These are phyloP conservation scores for Macrotyloma uniflorum DNA, from an alignment of 306 rosid species.

Conservation along the genomic window DNA sequence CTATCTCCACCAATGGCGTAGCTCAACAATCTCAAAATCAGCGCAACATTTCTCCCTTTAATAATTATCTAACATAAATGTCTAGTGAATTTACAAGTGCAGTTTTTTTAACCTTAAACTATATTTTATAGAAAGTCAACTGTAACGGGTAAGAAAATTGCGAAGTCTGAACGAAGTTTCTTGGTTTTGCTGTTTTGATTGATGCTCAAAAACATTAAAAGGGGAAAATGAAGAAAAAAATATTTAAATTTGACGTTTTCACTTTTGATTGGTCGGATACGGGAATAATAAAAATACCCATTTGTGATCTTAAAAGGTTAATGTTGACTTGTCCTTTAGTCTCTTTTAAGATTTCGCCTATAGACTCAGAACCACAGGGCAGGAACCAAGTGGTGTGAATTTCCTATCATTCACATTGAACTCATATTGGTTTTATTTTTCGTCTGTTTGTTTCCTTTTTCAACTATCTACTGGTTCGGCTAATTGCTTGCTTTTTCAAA, in stretches of 20 bases:
- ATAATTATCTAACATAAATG: no score
- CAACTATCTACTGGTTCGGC: slow-evolving; percentile 6
- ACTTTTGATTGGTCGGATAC: slow-evolving; percentile 24
- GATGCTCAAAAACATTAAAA: not conserved
- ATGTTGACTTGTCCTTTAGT: not conserved
- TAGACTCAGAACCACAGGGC: not conserved
- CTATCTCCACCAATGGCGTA: not conserved
- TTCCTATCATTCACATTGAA: not conserved
- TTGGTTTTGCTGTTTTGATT: not conserved
- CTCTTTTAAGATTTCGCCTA: not conserved
- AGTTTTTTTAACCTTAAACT: not conserved
- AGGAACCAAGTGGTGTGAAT: not conserved
- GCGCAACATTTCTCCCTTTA: not conserved
- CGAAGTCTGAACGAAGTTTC: not conserved
- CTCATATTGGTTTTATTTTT: not conserved
- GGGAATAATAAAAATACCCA: slow-evolving; percentile 17
- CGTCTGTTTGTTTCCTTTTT: not conserved
- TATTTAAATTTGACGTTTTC: not conserved
- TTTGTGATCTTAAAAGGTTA: slow-evolving; percentile 11
- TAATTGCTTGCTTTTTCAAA: slow-evolving; percentile 20
- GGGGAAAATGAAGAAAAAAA: not conserved
- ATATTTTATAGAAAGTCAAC: not conserved
- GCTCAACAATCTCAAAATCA: not conserved
- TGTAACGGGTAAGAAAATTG: not conserved
- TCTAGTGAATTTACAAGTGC: not conserved